phyloP scores from a whole-genome alignment of 1,284 basidiomycete genomes.

The Malassezia nana region DNA sequence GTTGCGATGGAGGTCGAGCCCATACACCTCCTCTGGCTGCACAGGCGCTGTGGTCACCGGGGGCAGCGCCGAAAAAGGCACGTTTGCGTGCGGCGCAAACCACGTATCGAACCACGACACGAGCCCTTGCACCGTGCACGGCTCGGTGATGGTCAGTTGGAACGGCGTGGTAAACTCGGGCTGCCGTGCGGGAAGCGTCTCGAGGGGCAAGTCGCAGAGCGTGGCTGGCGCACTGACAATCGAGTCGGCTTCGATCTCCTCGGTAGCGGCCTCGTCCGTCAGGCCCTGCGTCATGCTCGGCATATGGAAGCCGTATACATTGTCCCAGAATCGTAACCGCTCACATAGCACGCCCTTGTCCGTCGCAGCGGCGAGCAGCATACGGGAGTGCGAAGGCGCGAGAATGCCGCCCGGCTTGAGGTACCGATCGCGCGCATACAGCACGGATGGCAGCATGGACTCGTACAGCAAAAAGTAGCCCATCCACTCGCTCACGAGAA shows the following conservation, averaged over 20 bases:
- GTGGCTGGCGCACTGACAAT: slow-evolving; percentile 24
- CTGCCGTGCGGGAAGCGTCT: slow-evolving; percentile 24
- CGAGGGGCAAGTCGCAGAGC: slow-evolving; percentile 40
- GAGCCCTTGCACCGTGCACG: slow-evolving; percentile 32
- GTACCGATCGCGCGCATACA: slow-evolving; percentile 75
- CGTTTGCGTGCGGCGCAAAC: slow-evolving; percentile 25
- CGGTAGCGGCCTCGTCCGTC: slow-evolving; percentile 39
- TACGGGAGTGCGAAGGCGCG: slow-evolving; percentile 78
- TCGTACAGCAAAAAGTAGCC: slow-evolving; percentile 62
- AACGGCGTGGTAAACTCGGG: slow-evolving; percentile 47
- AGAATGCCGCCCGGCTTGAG: slow-evolving; percentile 65
- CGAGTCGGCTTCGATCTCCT: slow-evolving; percentile 25
- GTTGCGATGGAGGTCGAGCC: slow-evolving; percentile 77
- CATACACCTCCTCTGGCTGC: slow-evolving; percentile 50
- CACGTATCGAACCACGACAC: slow-evolving; percentile 47
- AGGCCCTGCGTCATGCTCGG: slow-evolving; percentile 36
- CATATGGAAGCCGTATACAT: slow-evolving; percentile 64
- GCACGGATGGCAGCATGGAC: slow-evolving; percentile 90
- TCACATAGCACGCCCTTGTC: slow-evolving; percentile 65
- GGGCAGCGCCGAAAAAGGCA: slow-evolving; percentile 17
- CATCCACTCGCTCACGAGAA: slow-evolving; percentile 98
- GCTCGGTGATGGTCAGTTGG: slow-evolving; percentile 14
- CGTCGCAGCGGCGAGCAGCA: slow-evolving; percentile 72
- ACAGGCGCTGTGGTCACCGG: slow-evolving; percentile 20
- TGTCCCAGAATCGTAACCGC: slow-evolving; percentile 75